Evolutionary conservation across 306 rosid genomes (phyloP), one percentile per base, ranked within the genome.

Genomic region (Malus orientalis): DNA sequence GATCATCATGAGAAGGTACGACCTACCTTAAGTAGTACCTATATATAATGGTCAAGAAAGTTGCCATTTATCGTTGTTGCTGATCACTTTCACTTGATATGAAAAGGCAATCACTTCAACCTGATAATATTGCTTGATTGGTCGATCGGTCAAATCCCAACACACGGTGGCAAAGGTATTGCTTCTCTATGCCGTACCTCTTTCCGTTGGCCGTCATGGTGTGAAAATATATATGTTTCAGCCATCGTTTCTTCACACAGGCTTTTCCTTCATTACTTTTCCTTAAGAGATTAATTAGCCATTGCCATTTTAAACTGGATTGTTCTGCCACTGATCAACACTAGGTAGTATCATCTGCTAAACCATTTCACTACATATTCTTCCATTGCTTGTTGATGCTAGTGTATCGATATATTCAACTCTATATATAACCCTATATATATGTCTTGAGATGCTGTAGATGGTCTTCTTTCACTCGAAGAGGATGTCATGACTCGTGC

Each of bases 181-280:
- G 77, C 85, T 80, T 78, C 60, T 58, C 85, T 40, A 67, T 77
- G 79, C 85, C 87, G 81, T 77, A 71, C 81, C 85, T 76, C 83
- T 82, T 74, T 84, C 68, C 69, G 57, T 42, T 73, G 69, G 63
- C n/a, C 77, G 27, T 70, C 19, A 27, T 61, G 64, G 32, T 53
- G 32, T 25, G 66, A 42, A 32, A 44, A 38, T 27, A 25, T 60
- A 19, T 30, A 13, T 15, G 13, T 62, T 29, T 62, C 40, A 29
- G 8, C 36, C 67, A 29, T 62, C 18, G 11, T 30, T 63, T 29
- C 22, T 61, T 61, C 66, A 61, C 66, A 61, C 36, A 61, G 4
- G 19, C 20, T 61, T 25, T 25, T 27, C 19, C 42, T 38, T 38
- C 42, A 38, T 38, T 38, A 38, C 42, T 38, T 38, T 36, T 55